Evolutionary conservation across 2,329 filamentous ascomycete species (phyloP).

Genomic region (Neonectria faginata): DNA sequence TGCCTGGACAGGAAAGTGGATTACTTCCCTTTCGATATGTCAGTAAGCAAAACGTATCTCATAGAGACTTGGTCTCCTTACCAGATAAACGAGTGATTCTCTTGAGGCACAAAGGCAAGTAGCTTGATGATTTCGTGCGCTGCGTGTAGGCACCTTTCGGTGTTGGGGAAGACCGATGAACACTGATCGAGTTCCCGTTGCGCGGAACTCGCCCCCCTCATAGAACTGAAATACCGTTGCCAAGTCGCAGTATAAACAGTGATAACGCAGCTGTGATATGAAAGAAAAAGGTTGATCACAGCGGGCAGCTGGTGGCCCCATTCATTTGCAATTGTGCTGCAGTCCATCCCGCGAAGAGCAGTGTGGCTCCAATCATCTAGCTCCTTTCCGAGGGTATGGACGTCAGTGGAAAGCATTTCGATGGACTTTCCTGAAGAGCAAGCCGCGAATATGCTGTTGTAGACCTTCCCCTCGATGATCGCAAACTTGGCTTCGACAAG

Average conservation of each 20-base stretch:
- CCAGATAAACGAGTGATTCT: slow-evolving; percentile 14
- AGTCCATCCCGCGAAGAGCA: slow-evolving; percentile 8
- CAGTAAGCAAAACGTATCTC: background rate
- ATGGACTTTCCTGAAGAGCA: slow-evolving; percentile 14
- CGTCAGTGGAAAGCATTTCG: slow-evolving; percentile 2
- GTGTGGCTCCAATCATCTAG: slow-evolving; percentile 6
- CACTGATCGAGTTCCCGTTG: slow-evolving; percentile 10
- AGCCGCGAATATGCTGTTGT: slow-evolving; percentile 11
- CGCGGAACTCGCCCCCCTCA: slow-evolving; percentile 4
- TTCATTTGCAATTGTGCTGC: slow-evolving; percentile 3
- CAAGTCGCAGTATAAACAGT: slow-evolving; percentile 17
- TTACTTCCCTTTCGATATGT: slow-evolving; percentile 7
- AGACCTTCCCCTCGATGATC: slow-evolving; percentile 12
- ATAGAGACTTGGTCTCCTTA: background rate
- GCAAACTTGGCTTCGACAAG: slow-evolving; percentile 14
- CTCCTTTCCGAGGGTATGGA: slow-evolving; percentile 10
- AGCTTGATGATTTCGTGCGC: slow-evolving; percentile 21
- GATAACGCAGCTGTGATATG: slow-evolving; percentile 17
- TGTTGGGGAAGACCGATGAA: slow-evolving; percentile 12
- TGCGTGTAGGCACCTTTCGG: slow-evolving; percentile 16
- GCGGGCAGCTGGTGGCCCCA: slow-evolving; percentile 15
- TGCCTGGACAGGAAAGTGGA: slow-evolving; percentile 19
- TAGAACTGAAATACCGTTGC: slow-evolving; percentile 18
- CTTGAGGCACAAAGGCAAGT: background rate
- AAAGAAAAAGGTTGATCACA: slow-evolving; percentile 15